A percentile compares a stretch with the other conserved stretches of the same genome.
phyloP scores from a whole-genome alignment of 345 rosid species.

The Diplotaxis tenuifolia region DNA sequence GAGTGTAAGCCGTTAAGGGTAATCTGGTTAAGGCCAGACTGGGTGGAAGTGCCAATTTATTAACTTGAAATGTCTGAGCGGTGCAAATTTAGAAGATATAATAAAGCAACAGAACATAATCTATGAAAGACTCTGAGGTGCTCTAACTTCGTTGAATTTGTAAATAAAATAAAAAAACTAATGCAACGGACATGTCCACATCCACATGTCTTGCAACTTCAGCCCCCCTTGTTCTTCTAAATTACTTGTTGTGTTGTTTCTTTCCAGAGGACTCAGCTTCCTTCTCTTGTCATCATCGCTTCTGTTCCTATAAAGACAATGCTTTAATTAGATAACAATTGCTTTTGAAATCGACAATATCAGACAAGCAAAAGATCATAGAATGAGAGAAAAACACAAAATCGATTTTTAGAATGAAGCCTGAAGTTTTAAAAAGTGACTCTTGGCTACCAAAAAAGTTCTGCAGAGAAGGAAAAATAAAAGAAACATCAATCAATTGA shows the following conservation, averaged over 20 bases:
- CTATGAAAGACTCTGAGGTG: too few relatives aligned
- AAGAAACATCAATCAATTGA: not conserved
- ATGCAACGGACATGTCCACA: not conserved
- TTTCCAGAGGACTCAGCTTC: not conserved
- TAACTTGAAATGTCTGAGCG: too few relatives aligned
- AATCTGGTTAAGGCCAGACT: too few relatives aligned
- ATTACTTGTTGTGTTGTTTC: not conserved
- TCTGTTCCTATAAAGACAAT: not conserved
- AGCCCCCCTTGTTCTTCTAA: not conserved
- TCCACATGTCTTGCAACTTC: not conserved
- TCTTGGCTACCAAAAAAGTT: not conserved
- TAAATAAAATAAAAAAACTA: not conserved
- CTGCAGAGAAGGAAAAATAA: not conserved
- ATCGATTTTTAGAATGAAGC: not conserved
- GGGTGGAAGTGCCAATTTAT: too few relatives aligned
- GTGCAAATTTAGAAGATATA: too few relatives aligned
- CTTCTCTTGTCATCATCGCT: not conserved
- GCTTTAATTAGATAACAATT: not conserved
- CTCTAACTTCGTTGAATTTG: not conserved
- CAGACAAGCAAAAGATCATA: too few relatives aligned
- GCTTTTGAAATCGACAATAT: not conserved
- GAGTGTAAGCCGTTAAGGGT: too few relatives aligned
- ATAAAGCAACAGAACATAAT: too few relatives aligned
- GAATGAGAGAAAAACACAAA: not conserved
- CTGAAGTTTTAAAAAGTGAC: not conserved